Percentiles rank a stretch among this genome's conserved stretches.
Evolutionary conservation across 2,329 filamentous ascomycete species (phyloP).

Genomic region (Beauveria varroae): DNA sequence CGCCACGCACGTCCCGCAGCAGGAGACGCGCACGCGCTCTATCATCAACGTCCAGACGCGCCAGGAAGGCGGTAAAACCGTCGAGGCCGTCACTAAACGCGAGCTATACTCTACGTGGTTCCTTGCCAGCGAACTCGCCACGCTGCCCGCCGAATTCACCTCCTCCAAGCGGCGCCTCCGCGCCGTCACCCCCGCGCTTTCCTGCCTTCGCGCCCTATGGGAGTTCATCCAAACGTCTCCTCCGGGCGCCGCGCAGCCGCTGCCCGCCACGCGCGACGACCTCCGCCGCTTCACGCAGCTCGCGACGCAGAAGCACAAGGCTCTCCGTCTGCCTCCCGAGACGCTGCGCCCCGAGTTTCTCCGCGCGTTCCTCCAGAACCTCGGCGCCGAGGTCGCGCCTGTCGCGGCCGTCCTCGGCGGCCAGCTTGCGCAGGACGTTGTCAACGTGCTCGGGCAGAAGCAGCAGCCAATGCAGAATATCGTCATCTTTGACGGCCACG

Average conservation of each 20-base stretch:
- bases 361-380: slow-evolving; percentile 76
- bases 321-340: slow-evolving; percentile 61
- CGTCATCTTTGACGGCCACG: slow-evolving; percentile 81
- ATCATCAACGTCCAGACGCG: slow-evolving; percentile 66
- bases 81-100: slow-evolving; percentile 84
- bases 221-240: slow-evolving; percentile 55
- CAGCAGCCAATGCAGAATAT: slow-evolving; percentile 97
- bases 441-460: slow-evolving; percentile 84
- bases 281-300: slow-evolving; percentile 69
- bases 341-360: slow-evolving; percentile 66
- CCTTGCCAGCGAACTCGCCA: slow-evolving; percentile 70
- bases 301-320: slow-evolving; percentile 69
- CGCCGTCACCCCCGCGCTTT: slow-evolving; percentile 75
- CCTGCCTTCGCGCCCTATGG: slow-evolving; percentile 85
- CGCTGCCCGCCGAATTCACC: slow-evolving; percentile 59
- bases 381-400: slow-evolving; percentile 76
- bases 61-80: slow-evolving; percentile 57
- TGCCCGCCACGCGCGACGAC: slow-evolving; percentile 55
- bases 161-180: slow-evolving; percentile 61
- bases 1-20: slow-evolving; percentile 41
- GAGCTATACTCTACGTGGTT: slow-evolving; percentile 85
- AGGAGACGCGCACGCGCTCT: slow-evolving; percentile 71
- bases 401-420: slow-evolving; percentile 86
- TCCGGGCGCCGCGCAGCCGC: slow-evolving; percentile 23
- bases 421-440: slow-evolving; percentile 88